phyloP scores from a whole-genome alignment of 768 basidiomycete genomes.

The Psilocybe subaeruginosa region DNA sequence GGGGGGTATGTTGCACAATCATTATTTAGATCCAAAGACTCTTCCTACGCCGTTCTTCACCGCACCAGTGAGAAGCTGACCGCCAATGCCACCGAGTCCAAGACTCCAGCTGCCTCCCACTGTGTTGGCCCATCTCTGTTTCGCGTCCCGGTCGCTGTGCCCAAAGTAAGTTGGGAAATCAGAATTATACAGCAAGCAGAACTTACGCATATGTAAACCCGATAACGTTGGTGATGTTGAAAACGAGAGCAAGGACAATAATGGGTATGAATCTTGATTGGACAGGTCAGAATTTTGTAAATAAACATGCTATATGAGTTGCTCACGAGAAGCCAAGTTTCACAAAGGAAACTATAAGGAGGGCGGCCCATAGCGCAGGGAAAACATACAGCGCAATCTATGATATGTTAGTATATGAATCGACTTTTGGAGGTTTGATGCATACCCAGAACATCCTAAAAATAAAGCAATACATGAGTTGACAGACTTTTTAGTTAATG shows the following conservation, averaged over 20 bases:
- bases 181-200: background rate
- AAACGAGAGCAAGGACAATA: conserved; percentile 90
- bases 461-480: conserved; percentile 8
- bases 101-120: conserved; percentile 73
- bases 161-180: conserved; percentile 14
- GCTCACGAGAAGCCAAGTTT: conserved; percentile 86
- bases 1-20: background rate
- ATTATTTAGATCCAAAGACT: conserved; percentile 58
- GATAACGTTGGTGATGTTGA: conserved; percentile 94
- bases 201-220: conserved; percentile 95
- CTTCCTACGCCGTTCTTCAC: conserved; percentile 82
- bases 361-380: conserved; percentile 84
- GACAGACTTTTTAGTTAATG: background rate
- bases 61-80: conserved; percentile 80
- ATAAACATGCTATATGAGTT: background rate
- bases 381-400: conserved; percentile 90
- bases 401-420: background rate
- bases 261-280: conserved; percentile 86
- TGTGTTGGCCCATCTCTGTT: conserved; percentile 85
- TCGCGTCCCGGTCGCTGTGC: conserved; percentile 86
- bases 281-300: conserved; percentile 2
- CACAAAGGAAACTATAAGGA: conserved; percentile 87
- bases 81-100: conserved; percentile 81
- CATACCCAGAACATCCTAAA: conserved; percentile 91
- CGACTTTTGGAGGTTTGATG: background rate